These are phyloP conservation scores for Butyriboletus loyo DNA, from an alignment of 768 basidiomycete species.

Conservation along the genomic window DNA sequence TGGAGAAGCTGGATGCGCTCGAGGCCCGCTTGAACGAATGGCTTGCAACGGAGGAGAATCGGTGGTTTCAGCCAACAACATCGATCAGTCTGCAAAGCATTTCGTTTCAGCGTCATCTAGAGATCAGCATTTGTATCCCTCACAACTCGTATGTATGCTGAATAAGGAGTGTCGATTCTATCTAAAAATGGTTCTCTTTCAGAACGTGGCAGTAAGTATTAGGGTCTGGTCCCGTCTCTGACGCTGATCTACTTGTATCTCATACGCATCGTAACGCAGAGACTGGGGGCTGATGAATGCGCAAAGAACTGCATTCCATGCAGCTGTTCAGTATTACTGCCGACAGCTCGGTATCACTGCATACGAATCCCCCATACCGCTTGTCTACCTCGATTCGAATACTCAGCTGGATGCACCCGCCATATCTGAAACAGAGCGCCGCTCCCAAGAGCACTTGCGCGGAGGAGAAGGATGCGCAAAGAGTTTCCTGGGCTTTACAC, in stretches of 20 bases:
- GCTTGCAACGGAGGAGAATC: conserved; percentile 75
- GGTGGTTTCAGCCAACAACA: conserved; percentile 74
- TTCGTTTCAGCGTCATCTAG: conserved; percentile 61
- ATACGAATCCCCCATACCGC: conserved; percentile 57
- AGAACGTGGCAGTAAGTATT: conserved; percentile 36
- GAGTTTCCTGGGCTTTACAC: conserved; percentile 29
- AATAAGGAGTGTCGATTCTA: background rate
- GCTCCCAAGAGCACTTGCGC: conserved; percentile 4
- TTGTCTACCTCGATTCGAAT: conserved; percentile 43
- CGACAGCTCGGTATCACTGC: conserved; percentile 65
- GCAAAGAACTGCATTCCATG: conserved; percentile 76
- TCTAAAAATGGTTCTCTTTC: conserved; percentile 6
- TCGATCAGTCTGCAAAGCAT: conserved; percentile 62
- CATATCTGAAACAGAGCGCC: background rate
- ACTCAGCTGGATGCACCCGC: conserved; percentile 7
- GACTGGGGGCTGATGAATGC: conserved; percentile 62
- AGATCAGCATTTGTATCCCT: conserved; percentile 63
- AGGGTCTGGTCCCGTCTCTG: background rate
- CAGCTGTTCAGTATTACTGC: conserved; percentile 71
- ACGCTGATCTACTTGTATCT: conserved; percentile 1
- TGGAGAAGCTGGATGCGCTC: conserved; percentile 67
- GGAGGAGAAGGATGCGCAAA: conserved; percentile 12
- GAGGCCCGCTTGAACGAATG: conserved; percentile 68
- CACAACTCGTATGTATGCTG: conserved; percentile 43
- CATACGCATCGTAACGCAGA: conserved; percentile 13